Evolutionary conservation across 163 green algal genomes (phyloP).

Genomic region (Chloroidium sp.): DNA sequence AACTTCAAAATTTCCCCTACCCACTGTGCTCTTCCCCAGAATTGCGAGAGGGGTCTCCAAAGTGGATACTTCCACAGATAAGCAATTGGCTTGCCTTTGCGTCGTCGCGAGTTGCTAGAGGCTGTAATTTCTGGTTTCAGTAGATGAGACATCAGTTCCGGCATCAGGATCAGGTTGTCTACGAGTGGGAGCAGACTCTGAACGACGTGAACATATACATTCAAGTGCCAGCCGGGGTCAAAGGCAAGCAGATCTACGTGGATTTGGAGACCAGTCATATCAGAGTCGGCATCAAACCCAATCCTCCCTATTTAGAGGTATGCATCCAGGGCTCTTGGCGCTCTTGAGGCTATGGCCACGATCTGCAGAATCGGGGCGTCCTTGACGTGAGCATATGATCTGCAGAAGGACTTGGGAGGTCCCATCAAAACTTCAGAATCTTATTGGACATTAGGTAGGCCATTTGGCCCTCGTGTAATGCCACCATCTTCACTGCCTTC

Average conservation of each 20-base stretch:
- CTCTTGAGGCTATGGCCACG: neutral
- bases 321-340: constrained; percentile 9
- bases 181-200: constrained; percentile 89
- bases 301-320: constrained; percentile 80
- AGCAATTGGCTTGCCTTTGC: no score
- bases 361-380: neutral
- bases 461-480: no score
- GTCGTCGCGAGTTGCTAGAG: no score
- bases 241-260: constrained; percentile 64
- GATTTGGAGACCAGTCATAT: constrained; percentile 50
- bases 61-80: no score
- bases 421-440: constrained; percentile 61
- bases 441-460: constrained; percentile 81
- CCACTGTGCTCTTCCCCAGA: no score
- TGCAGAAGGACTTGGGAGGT: constrained; percentile 40
- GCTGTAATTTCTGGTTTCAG: neutral
- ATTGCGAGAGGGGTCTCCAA: no score
- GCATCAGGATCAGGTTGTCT: constrained; percentile 54
- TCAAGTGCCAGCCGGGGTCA: constrained; percentile 54
- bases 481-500: neutral
- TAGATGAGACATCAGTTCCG: constrained; percentile 12
- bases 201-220: constrained; percentile 79
- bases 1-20: no score
- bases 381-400: neutral
- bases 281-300: constrained; percentile 61